These are phyloP conservation scores for Kingdonia uniflora DNA, from an alignment of 164 flowering plant genomes.

Conservation along the genomic window DNA sequence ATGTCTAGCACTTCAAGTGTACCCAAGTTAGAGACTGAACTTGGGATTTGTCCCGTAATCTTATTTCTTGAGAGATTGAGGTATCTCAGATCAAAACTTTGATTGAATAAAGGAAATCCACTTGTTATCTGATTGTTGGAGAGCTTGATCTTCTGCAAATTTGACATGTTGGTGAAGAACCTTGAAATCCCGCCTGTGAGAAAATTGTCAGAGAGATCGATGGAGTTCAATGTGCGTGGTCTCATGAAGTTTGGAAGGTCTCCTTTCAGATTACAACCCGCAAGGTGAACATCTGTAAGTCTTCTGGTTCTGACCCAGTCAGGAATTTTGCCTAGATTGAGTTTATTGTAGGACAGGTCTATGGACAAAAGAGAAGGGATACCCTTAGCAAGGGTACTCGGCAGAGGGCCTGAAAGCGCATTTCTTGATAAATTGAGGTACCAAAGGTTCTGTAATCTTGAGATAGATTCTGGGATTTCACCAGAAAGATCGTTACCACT, in stretches of 20 bases:
- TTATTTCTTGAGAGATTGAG: conserved; percentile 59
- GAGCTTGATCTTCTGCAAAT: conserved; percentile 51
- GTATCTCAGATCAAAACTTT: conserved; percentile 36
- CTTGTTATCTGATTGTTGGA: conserved; percentile 69
- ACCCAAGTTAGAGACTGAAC: conserved; percentile 57
- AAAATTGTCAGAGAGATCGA: conserved; percentile 72
- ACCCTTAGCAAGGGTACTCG: conserved; percentile 33
- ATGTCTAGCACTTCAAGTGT: conserved; percentile 48
- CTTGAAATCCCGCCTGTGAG: conserved; percentile 33
- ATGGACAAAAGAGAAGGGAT: conserved; percentile 59
- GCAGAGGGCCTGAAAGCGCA: conserved; percentile 49
- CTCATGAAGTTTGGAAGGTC: conserved; percentile 50
- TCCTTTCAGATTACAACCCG: conserved; percentile 72
- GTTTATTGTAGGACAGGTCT: conserved; percentile 75
- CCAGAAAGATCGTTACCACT: conserved; percentile 53
- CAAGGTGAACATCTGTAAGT: conserved; percentile 58
- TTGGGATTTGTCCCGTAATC: conserved; percentile 59
- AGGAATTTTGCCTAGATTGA: conserved; percentile 58
- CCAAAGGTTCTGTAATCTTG: conserved; percentile 55
- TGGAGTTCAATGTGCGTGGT: conserved; percentile 44
- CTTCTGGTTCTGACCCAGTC: conserved; percentile 58
- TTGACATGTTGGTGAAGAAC: conserved; percentile 52
- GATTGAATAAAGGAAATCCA: conserved; percentile 40
- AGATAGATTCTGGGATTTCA: conserved; percentile 55
- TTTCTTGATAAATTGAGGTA: conserved; percentile 71